phyloP scores from a whole-genome alignment of 805 yeast genomes.

The Nakazawaea populi region DNA sequence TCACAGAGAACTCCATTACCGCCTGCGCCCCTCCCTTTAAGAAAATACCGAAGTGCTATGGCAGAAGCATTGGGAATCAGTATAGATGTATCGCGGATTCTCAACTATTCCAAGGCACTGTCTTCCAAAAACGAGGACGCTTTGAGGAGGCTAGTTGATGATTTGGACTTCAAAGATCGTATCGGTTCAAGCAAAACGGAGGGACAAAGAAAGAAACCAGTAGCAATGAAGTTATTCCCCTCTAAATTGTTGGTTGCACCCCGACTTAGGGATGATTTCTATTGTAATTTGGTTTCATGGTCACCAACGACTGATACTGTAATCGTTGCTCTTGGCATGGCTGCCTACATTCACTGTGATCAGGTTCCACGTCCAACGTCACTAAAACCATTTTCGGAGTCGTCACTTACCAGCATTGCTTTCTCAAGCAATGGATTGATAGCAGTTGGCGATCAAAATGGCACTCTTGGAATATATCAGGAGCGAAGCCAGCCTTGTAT shows the following conservation, averaged over 20 bases:
- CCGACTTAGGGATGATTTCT: slow-evolving; percentile 68
- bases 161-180: too few relatives aligned
- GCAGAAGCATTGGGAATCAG: slow-evolving; percentile 46
- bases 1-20: neutral
- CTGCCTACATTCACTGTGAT: slow-evolving; percentile 61
- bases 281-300: slow-evolving; percentile 74
- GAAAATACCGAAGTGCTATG: slow-evolving; percentile 30
- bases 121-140: neutral
- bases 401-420: slow-evolving; percentile 49
- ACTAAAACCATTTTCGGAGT: slow-evolving; percentile 33
- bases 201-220: neutral
- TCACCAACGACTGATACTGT: slow-evolving; percentile 41
- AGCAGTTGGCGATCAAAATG: slow-evolving; percentile 53
- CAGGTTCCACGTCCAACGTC: slow-evolving; percentile 35
- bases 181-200: slow-evolving; percentile 4
- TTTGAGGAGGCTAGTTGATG: slow-evolving; percentile 3
- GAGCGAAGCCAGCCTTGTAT: slow-evolving; percentile 17
- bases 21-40: neutral
- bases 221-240: slow-evolving; percentile 22
- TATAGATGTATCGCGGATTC: slow-evolving; percentile 31
- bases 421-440: slow-evolving; percentile 44
- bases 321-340: slow-evolving; percentile 60
- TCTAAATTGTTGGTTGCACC: slow-evolving; percentile 63
- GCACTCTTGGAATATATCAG: slow-evolving; percentile 42
- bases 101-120: slow-evolving; percentile 19